phyloP scores from a whole-genome alignment of 306 rosid species.

The Styphnolobium japonicum region DNA sequence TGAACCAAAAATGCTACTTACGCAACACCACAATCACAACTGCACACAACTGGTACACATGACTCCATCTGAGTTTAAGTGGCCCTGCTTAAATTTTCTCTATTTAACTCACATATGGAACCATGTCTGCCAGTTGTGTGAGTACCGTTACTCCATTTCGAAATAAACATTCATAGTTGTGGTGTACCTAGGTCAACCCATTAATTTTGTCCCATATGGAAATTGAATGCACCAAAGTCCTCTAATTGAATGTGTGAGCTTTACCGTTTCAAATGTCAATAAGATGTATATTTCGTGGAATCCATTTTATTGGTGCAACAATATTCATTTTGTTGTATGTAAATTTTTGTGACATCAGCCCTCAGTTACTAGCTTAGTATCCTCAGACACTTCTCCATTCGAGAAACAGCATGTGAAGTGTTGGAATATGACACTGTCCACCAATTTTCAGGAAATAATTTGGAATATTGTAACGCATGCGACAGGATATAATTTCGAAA shows the following conservation, averaged over 20 bases:
- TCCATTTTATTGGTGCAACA: background rate
- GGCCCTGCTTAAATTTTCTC: background rate
- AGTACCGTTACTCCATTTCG: constrained; percentile 1
- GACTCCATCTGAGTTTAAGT: constrained; percentile 9
- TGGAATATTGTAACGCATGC: background rate
- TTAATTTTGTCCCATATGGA: constrained; percentile 10
- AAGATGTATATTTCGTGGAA: background rate
- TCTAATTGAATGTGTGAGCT: background rate
- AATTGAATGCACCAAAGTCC: background rate
- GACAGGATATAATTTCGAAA: background rate
- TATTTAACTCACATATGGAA: background rate
- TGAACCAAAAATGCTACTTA: background rate
- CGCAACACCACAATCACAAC: background rate
- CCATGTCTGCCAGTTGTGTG: background rate
- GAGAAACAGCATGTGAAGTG: background rate
- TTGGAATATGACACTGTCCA: background rate
- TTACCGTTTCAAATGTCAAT: background rate
- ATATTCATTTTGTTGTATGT: constrained; percentile 12
- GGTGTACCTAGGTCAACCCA: background rate
- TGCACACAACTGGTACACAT: background rate
- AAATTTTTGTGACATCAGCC: background rate
- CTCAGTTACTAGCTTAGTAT: background rate
- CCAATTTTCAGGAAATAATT: background rate
- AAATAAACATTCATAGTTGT: background rate
- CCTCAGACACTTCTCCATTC: background rate